Evolutionary conservation across 192 early-diverging fungal species (phyloP).

Genomic region (Pecoramyces ruminantium): DNA sequence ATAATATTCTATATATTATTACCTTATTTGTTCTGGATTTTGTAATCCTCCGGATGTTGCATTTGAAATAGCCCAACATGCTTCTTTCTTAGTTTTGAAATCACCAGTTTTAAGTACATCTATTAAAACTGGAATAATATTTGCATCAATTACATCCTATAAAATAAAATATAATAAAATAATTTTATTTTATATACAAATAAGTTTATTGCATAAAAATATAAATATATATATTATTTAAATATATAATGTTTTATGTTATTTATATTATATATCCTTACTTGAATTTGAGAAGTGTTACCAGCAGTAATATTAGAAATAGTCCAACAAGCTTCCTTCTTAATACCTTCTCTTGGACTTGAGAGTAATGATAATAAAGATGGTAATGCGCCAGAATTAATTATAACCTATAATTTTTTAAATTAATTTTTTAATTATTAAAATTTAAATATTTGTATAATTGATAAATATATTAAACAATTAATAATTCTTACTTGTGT

Average conservation of each 20-base stretch:
- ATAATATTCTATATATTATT: neutral
- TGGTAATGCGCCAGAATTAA: conserved; percentile 72
- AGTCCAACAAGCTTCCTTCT: conserved; percentile 99
- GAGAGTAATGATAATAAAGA: conserved; percentile 67
- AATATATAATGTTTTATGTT: too few relatives aligned
- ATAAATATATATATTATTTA: too few relatives aligned
- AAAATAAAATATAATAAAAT: conserved; percentile 3
- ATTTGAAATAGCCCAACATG: conserved; percentile 98
- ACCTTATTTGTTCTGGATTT: conserved; percentile 84
- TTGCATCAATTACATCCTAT: conserved; percentile 91
- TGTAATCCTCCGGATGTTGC: conserved; percentile 86
- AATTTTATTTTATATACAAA: conserved; percentile 3
- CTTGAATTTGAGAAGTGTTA: conserved; percentile 70
- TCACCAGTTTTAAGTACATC: conserved; percentile 71
- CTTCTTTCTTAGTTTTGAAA: conserved; percentile 97
- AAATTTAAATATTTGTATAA: too few relatives aligned
- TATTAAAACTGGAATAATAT: conserved; percentile 81
- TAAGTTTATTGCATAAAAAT: too few relatives aligned
- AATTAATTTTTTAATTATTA: too few relatives aligned
- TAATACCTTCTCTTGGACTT: conserved; percentile 83
- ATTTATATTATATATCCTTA: conserved; percentile 2
- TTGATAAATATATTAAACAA: neutral
- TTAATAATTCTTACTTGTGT: conserved; percentile 40
- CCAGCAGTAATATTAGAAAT: conserved; percentile 98
- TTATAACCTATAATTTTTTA: conserved; percentile 56